Conservation (phyloP, 345 rosid species). For the Raphanus raphanistrum region DNA sequence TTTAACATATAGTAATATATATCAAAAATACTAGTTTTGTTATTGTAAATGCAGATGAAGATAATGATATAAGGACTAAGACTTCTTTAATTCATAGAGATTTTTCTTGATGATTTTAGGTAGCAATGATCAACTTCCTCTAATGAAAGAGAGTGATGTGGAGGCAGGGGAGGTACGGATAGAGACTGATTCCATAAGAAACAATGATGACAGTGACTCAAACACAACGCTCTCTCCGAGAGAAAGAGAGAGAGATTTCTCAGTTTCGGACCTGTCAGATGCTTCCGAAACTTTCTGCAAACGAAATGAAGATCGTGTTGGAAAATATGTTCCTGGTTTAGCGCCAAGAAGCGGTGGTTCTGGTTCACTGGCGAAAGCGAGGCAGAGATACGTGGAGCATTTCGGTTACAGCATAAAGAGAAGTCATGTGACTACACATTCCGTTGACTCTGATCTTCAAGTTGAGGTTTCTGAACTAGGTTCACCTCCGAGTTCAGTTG, state of each 20-base stretch:
- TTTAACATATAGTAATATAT: too few species aligned
- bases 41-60: background rate
- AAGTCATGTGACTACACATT: constrained; percentile 56
- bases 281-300: constrained; percentile 31
- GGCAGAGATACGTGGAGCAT: constrained; percentile 44
- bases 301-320: constrained; percentile 29
- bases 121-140: constrained; percentile 33
- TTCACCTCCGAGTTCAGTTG: constrained; percentile 62
- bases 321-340: constrained; percentile 35
- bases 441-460: constrained; percentile 90
- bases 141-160: constrained; percentile 24
- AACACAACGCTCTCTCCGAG: background rate
- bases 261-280: constrained; percentile 18
- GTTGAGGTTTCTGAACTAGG: constrained; percentile 89
- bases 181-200: constrained; percentile 22
- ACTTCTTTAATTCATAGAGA: background rate
- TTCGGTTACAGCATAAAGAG: constrained; percentile 39
- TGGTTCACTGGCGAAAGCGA: constrained; percentile 45
- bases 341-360: constrained; percentile 47
- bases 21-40: background rate
- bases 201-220: background rate
- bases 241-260: constrained; percentile 6
- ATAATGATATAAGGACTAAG: background rate
- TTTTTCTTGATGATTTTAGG: constrained; percentile 44
- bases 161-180: constrained; percentile 42